Evolutionary conservation across 352 stramenopile genomes (phyloP), one percentile per base, ranked within the genome.

Genomic region (Phytopythium cucurbitacearum): DNA sequence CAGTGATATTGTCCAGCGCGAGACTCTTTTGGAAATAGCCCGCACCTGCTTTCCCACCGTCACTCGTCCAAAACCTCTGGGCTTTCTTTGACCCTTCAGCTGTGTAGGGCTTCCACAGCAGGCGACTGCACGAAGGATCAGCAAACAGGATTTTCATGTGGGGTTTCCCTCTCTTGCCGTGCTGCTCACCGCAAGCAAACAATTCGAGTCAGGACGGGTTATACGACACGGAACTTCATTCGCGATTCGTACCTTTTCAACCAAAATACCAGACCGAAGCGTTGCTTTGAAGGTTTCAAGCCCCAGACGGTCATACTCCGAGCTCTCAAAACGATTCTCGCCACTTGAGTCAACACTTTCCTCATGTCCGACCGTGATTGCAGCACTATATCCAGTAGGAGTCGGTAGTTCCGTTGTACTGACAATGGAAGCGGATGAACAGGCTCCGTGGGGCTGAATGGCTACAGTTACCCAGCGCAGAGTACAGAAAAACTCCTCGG

Each of bases 141-240:
- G 56, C 64, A 52, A 67, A 76, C n/a, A 81, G 48, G 40, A 74
- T 10, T 36, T 70, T 65, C 0, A 57, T n/a, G 41, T 81, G 69
- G 3, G 71, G 66, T 37, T 74, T 79, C 34, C 71, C 64, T 3
- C 48, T 59, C 6, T 66, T 51, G 7, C 71, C 69, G 37, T 79
- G 69, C 71, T 81, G 44, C 3, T 4, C 6, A 39, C 36, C 3
- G 12, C 46, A 50, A 58, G 21, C 2, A 42, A 39, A 41, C 1
- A 43, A 40, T 28, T 7, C 34, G 41, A 10, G 28, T 50, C 16
- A 65, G 40, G 60, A 55, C n/a, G 16, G n/a, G 21, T 28, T 28
- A 7, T 38, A 36, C 2, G 10, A 43, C 6, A 12, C 7, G 41
- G n/a, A 11, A 39, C 15, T 21, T 3, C 0, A 52, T 34, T n/a